phyloP scores from a whole-genome alignment of 2,329 filamentous ascomycete species.

The Apiospora marii region DNA sequence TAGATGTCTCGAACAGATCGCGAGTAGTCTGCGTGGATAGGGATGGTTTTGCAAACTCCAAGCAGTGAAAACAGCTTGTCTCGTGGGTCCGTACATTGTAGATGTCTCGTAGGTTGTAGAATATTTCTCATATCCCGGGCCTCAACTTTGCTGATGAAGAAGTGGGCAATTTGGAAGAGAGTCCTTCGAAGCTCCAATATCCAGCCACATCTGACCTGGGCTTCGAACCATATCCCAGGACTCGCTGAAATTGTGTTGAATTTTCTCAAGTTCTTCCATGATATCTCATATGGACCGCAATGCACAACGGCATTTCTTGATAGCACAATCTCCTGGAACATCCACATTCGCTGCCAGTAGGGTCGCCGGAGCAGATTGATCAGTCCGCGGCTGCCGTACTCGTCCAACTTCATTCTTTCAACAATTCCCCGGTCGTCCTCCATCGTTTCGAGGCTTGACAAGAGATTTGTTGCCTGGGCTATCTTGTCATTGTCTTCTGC shows the following conservation, averaged over 20 bases:
- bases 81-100: not conserved
- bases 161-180: slow-evolving; percentile 18
- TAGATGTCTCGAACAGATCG: not conserved
- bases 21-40: not conserved
- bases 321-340: slow-evolving; percentile 23
- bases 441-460: not conserved
- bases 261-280: not conserved
- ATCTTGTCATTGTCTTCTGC: not conserved
- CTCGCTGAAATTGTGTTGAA: not conserved
- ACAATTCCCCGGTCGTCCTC: not conserved
- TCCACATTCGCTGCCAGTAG: slow-evolving; percentile 24
- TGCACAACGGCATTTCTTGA: slow-evolving; percentile 4
- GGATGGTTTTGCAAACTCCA: not conserved
- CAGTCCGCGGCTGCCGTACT: not conserved
- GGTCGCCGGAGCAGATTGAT: slow-evolving; percentile 16
- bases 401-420: not conserved
- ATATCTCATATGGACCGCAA: not conserved
- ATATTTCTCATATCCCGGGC: not conserved
- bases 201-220: not conserved
- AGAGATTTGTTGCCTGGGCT: not conserved
- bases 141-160: not conserved
- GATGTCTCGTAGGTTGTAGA: not conserved
- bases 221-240: not conserved
- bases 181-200: slow-evolving; percentile 12
- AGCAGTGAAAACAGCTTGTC: not conserved